Conservation (phyloP, 495 filamentous ascomycete species). For the Trichoderma reesei region DNA sequence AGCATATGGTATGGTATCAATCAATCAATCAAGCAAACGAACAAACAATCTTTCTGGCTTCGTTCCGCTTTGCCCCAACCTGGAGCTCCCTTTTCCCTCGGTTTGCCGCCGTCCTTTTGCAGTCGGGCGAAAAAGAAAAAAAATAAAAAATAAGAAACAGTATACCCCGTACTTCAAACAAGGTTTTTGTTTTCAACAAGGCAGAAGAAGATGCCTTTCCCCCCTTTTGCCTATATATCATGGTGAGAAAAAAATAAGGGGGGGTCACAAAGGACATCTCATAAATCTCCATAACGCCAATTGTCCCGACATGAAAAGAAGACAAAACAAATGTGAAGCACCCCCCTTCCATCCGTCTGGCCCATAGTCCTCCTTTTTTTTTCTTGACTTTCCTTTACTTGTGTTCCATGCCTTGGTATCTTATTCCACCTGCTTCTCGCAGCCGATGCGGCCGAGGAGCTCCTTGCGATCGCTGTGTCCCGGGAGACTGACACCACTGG, state of each 20-base stretch:
- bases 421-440: conserved; percentile 53
- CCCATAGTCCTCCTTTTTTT: background rate
- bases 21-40: too few species aligned
- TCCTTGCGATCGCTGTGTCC: conserved; percentile 67
- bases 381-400: background rate
- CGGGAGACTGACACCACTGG: conserved; percentile 51
- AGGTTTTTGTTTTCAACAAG: background rate
- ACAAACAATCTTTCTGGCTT: background rate
- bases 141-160: too few species aligned
- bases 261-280: background rate
- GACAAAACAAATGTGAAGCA: too few species aligned
- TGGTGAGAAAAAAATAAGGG: background rate
- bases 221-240: too few species aligned
- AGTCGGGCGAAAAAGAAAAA: too few species aligned
- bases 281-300: background rate
- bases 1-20: conserved; percentile 2
- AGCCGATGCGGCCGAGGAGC: conserved; percentile 62
- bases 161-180: background rate
- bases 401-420: background rate
- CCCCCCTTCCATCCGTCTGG: too few species aligned
- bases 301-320: background rate
- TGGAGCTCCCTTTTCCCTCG: too few species aligned
- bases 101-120: too few species aligned
- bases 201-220: background rate
- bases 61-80: too few species aligned